Conservation (phyloP, 805 yeast genomes). For the Kodamaea jinghongensis region DNA sequence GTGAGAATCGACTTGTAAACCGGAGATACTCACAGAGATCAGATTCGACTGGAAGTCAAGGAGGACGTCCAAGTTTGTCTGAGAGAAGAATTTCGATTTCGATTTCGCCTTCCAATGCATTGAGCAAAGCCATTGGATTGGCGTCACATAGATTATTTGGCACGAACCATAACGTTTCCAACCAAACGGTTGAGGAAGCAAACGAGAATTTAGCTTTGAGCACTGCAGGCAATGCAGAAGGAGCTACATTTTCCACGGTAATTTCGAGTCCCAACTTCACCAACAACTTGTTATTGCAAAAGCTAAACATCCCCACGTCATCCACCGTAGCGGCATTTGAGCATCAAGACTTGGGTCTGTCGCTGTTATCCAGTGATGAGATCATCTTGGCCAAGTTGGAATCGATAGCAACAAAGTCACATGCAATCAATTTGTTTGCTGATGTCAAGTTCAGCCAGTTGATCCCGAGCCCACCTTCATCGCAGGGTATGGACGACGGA, state of each 20-base stretch:
- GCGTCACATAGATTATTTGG: constrained; percentile 90
- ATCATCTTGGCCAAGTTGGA: constrained; percentile 52
- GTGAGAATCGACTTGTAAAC: constrained; percentile 16
- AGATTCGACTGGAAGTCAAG: constrained; percentile 47
- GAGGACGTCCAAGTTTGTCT: constrained; percentile 56
- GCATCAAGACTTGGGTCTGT: constrained; percentile 8
- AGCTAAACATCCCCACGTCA: constrained; percentile 30
- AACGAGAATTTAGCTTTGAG: constrained; percentile 7
- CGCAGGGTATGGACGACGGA: constrained; percentile 35
- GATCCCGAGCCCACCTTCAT: constrained; percentile 67
- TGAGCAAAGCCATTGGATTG: constrained; percentile 80
- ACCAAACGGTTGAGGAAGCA: constrained; percentile 14
- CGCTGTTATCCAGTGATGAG: constrained; percentile 30
- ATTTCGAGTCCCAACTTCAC: constrained; percentile 33
- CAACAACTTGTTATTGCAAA: constrained; percentile 34
- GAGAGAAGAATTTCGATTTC: constrained; percentile 67
- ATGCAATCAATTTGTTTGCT: constrained; percentile 84
- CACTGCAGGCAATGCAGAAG: constrained; percentile 1
- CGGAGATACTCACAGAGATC: constrained; percentile 43
- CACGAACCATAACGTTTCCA: constrained; percentile 6
- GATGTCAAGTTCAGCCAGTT: constrained; percentile 87
- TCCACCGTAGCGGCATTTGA: constrained; percentile 16
- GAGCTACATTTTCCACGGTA: constrained; percentile 17
- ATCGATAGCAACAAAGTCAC: constrained; percentile 81
- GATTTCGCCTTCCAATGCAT: constrained; percentile 80